Evolutionary conservation across 768 basidiomycete species (phyloP), one percentile per base, ranked within the genome.

Genomic region (Pholiota microspora): DNA sequence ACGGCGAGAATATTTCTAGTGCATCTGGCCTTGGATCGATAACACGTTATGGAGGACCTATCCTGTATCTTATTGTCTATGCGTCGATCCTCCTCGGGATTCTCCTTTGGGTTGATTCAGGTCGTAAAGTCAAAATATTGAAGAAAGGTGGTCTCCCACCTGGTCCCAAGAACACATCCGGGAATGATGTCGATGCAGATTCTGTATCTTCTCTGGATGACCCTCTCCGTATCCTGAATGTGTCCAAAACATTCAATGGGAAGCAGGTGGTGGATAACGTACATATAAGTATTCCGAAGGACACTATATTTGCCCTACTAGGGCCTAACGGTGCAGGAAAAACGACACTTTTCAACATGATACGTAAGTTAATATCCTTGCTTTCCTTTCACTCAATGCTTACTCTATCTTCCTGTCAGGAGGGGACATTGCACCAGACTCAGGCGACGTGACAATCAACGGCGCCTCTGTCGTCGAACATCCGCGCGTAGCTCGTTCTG

Each of bases 291-390:
- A 84, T 90, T 25, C 69, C 80, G 0, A 69, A 68, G 31, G 78
- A 86, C 42, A 84, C 83, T 7, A 45, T 88, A 13, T 88, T 89
- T 61, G 87, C 85, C 7, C 67, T 92, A 57, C 73, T 92, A n/a
- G 90, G 90, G 1, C 90, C 90, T 0, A 92, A 92, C 58, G 90
- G 90, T 2, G 90, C 89, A 1, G 89, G 90, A 0, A 92, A 92
- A 67, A 91, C 88, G 8, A 90, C 90, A 0, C 85, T 84, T 0
- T 88, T 92, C 67, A 87, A 89, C 57, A 78, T 89, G 64, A 91
- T 92, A 52, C 86, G 86, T 21, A 16, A 10, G 40, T 42, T 18
- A 3, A 10, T 4, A 36, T 23, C 5, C 9, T 4, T 2, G 3
- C 21, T 21, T 1, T 23, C 16, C 40, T 18, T 36, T 18, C 10